phyloP scores from a whole-genome alignment of 495 filamentous ascomycete genomes.

The Penicillium herquei region DNA sequence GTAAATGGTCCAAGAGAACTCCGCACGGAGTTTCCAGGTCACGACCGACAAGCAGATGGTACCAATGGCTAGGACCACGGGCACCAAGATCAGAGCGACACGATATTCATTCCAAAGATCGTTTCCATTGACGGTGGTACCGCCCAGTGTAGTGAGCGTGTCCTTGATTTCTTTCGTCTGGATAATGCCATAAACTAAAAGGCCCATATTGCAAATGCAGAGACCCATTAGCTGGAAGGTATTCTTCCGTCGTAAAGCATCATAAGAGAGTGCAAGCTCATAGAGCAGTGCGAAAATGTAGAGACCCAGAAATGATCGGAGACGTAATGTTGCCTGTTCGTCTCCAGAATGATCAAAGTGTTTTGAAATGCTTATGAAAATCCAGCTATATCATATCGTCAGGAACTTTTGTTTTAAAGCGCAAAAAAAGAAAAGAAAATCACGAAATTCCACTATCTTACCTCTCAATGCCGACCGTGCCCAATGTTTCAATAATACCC shows the following conservation, averaged over 20 bases:
- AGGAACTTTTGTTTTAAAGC: not conserved
- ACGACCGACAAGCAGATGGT: constrained; percentile 16
- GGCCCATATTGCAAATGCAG: constrained; percentile 21
- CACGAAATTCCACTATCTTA: not conserved
- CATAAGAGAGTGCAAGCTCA: constrained; percentile 21
- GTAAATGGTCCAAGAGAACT: constrained; percentile 20
- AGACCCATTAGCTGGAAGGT: constrained; percentile 21
- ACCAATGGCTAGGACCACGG: constrained; percentile 16
- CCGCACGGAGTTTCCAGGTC: constrained; percentile 20
- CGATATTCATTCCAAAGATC: constrained; percentile 6
- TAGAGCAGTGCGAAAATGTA: constrained; percentile 26
- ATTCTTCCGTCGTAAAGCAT: constrained; percentile 22
- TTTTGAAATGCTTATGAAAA: constrained; percentile 18
- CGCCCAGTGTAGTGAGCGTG: constrained; percentile 8
- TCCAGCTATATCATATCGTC: constrained; percentile 11
- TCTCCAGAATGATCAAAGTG: constrained; percentile 10
- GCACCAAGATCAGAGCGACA: constrained; percentile 19
- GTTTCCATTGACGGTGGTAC: not conserved
- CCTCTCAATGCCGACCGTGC: constrained; percentile 17
- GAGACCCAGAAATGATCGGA: constrained; percentile 22
- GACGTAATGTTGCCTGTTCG: constrained; percentile 9
- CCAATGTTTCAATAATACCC: constrained; percentile 18
- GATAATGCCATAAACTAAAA: constrained; percentile 19
- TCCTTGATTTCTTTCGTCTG: constrained; percentile 20
- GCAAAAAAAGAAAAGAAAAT: not conserved